Percentiles rank a stretch among this genome's conserved stretches.
phyloP scores from a whole-genome alignment of 352 stramenopile genomes.

The Blastocystis sp. region DNA sequence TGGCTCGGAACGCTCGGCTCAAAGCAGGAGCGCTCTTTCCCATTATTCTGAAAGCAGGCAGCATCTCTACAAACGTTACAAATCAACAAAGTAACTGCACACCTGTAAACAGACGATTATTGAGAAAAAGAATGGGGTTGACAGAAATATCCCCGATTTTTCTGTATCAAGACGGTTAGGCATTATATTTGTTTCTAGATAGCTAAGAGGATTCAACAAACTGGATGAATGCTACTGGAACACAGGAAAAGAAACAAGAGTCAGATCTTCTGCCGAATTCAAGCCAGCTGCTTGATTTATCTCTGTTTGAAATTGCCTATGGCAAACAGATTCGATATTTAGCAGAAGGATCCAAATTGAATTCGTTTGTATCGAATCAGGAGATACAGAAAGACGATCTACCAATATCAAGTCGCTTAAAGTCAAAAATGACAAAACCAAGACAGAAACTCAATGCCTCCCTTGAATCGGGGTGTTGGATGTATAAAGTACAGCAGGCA shows the following conservation, averaged over 20 bases:
- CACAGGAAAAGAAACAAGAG: background rate
- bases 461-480: slow-evolving; percentile 30
- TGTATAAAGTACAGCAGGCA: slow-evolving; percentile 28
- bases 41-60: slow-evolving; percentile 55
- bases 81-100: background rate
- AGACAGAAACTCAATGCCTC: slow-evolving; percentile 39
- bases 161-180: background rate
- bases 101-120: background rate
- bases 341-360: background rate
- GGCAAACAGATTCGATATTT: background rate
- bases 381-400: background rate
- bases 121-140: background rate
- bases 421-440: background rate
- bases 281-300: background rate
- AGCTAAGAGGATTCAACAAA: background rate
- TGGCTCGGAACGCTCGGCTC: background rate
- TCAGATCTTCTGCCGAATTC: background rate
- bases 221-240: background rate
- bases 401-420: background rate
- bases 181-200: background rate
- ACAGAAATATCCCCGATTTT: background rate
- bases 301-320: slow-evolving; percentile 11
- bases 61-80: slow-evolving; percentile 6
- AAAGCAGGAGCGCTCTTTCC: slow-evolving; percentile 45
- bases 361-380: background rate